Conservation (phyloP, 306 rosid species). For the Canavalia gladiata region DNA sequence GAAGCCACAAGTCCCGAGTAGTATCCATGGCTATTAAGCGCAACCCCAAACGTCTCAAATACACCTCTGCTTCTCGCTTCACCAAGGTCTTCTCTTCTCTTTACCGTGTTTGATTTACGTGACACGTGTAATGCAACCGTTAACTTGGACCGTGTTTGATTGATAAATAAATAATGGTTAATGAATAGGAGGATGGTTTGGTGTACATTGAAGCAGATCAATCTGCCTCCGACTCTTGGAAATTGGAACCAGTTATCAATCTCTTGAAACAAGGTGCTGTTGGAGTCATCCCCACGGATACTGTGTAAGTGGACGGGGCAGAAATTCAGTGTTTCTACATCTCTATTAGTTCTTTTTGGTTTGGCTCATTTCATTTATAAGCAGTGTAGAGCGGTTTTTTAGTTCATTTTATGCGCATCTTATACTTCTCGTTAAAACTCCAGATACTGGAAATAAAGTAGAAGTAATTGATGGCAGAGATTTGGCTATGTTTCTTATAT, state of each 20-base stretch:
- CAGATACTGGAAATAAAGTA: no score
- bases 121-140: background rate
- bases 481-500: no score
- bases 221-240: conserved; percentile 81
- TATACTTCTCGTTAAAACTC: background rate
- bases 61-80: conserved; percentile 71
- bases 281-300: conserved; percentile 94
- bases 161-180: background rate
- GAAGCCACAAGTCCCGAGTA: conserved; percentile 45
- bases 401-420: background rate
- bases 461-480: no score
- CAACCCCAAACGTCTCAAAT: conserved; percentile 97
- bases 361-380: background rate
- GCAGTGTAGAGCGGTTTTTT: background rate
- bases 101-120: no score
- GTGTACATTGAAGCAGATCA: conserved; percentile 79
- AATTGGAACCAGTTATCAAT: conserved; percentile 73
- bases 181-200: conserved; percentile 74
- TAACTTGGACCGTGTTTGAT: background rate
- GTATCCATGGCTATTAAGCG: conserved; percentile 73
- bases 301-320: conserved; percentile 59
- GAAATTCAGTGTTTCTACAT: background rate
- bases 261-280: conserved; percentile 88
- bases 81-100: conserved; percentile 64
- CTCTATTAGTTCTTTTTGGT: no score